Base-by-base conservation (phyloP, 495 filamentous ascomycete species). In the Tuber umbilicatum region DNA sequence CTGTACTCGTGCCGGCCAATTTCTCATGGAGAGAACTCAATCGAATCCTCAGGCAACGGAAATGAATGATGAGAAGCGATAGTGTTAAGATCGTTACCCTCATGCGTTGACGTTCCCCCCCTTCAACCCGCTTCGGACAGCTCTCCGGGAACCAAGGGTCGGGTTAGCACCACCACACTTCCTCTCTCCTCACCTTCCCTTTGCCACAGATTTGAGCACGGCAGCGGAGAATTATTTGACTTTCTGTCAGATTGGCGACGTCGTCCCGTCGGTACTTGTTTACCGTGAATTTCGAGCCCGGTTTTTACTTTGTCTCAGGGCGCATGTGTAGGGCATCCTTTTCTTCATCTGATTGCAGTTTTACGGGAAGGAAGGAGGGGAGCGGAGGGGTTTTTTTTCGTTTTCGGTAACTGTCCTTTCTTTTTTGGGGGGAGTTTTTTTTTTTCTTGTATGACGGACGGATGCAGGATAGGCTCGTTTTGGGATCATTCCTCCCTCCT, bases 401-500 rank as follows among this genome's bases (percentile, higher is more conserved):
- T 64, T 64, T 64, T 31, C 14, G 27, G n/a, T 31, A 10, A 17
- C 27, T 64, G 2, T 31, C 27, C n/a, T 31, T 64, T 64, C 27
- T 31, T 64, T 64, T 64, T 64, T 55, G 47, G 47, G 21, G 47
- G 21, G 23, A 4, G 10, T 27, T 16, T 31, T 64, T 64, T 31
- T 60, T 64, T 64, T 64, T 31, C 55, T 31, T 64, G 55, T 64
- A 64, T 64, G 10, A 64, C 55, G 10, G n/a, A 64, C 55, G 55
- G 55, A 64, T 64, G 27, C n/a, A 12, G 55, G 31, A 64, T 64
- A 64, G 55, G 12, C 55, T 64, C 3, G 55, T 64, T 64, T 64
- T 64, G 55, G 55, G 31, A 12, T 31, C 17, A 31, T 64, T 64
- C 31, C 31, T 64, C 31, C 55, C 55, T 60, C n/a, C 50, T 31